Conservation (phyloP, 139 green algal genomes). For the Haematococcus lacustris region DNA sequence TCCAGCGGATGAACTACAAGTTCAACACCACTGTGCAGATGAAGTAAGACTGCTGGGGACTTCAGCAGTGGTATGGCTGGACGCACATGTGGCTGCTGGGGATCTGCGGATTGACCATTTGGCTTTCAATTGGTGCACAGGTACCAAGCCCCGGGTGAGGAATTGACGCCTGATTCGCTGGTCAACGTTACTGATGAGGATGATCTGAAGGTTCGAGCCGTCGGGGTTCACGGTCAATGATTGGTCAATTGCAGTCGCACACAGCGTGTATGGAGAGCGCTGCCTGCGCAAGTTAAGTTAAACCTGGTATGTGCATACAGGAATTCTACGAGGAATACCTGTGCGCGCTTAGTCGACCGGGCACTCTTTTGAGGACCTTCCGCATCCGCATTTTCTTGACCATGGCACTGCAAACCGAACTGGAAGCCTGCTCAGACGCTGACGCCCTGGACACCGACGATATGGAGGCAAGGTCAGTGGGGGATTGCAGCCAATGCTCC, state of each 20-base stretch:
- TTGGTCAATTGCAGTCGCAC: too few relatives aligned
- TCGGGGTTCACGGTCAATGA: background rate
- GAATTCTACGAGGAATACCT: constrained; percentile 72
- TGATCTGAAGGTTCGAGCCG: constrained; percentile 53
- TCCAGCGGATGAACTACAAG: constrained; percentile 29
- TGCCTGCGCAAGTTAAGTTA: background rate
- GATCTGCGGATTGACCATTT: background rate
- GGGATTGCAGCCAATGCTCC: too few relatives aligned
- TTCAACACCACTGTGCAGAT: constrained; percentile 26
- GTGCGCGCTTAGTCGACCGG: constrained; percentile 32
- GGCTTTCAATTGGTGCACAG: background rate
- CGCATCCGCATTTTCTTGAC: constrained; percentile 59
- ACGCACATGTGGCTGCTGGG: background rate
- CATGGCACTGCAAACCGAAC: constrained; percentile 27
- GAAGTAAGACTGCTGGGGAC: constrained; percentile 13
- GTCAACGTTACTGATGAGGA: constrained; percentile 66
- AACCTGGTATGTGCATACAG: constrained; percentile 25
- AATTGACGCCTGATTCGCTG: constrained; percentile 59
- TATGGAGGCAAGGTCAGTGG: constrained; percentile 10
- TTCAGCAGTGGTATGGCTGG: background rate
- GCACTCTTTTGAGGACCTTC: constrained; percentile 57
- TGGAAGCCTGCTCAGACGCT: too few relatives aligned
- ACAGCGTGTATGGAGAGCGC: background rate
- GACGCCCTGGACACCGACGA: constrained; percentile 15
- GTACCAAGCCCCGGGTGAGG: constrained; percentile 46